Conservation (phyloP, 2,329 filamentous ascomycete genomes). For the Colletotrichum filicis region DNA sequence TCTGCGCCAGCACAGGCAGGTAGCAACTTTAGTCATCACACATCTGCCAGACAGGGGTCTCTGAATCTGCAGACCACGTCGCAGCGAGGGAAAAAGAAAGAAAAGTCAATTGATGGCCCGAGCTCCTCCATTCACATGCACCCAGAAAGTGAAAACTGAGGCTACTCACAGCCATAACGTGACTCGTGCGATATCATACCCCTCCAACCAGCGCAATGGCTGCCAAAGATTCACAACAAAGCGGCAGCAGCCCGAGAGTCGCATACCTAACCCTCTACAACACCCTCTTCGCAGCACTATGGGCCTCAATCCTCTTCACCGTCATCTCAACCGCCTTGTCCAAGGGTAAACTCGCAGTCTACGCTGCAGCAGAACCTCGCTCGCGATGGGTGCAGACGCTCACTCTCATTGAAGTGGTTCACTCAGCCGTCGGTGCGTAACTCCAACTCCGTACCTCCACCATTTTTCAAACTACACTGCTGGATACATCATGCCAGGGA, state of each 20-base stretch:
- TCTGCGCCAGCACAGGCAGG: too few relatives aligned
- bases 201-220: background rate
- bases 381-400: constrained; percentile 85
- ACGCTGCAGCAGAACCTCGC: constrained; percentile 71
- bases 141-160: background rate
- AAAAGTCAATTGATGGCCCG: background rate
- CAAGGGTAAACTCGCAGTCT: constrained; percentile 63
- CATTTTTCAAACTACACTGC: too few relatives aligned
- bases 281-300: constrained; percentile 77
- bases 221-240: background rate
- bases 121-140: background rate
- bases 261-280: constrained; percentile 90
- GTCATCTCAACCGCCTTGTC: constrained; percentile 66
- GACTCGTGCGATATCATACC: background rate
- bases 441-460: too few relatives aligned
- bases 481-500: too few relatives aligned
- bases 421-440: constrained; percentile 76
- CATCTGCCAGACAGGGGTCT: background rate
- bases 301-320: constrained; percentile 79
- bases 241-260: background rate
- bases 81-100: background rate
- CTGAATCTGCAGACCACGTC: too few relatives aligned
- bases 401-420: constrained; percentile 84
- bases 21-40: background rate
- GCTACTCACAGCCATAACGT: background rate